Evolutionary conservation across 139 green algal species (phyloP).

Genomic region (Desmodesmus armatus): DNA sequence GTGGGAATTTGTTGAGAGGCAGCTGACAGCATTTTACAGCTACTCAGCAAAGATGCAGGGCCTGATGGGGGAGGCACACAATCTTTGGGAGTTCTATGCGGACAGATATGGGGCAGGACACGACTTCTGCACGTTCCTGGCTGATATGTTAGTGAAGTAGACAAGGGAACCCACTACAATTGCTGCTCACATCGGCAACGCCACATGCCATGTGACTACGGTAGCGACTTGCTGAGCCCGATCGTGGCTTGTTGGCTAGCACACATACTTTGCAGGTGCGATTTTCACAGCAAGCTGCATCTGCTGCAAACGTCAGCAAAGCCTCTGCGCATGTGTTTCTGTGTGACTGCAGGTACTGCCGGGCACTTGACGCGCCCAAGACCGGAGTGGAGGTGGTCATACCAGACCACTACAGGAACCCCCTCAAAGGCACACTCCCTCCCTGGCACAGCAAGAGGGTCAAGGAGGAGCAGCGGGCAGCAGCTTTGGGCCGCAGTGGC

Average conservation of each 20-base stretch:
- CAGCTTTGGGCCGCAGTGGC: not conserved
- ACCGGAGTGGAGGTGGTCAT: not conserved
- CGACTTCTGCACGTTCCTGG: not conserved
- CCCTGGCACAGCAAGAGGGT: conserved; percentile 15
- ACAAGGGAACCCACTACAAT: no score
- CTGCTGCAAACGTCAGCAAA: no score
- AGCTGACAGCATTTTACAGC: conserved; percentile 7
- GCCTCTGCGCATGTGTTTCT: not conserved
- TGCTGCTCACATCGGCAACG: no score
- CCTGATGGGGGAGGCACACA: conserved; percentile 19
- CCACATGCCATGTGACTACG: no score
- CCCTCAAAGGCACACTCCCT: not conserved
- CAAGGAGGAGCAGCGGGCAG: not conserved
- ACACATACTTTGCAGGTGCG: no score
- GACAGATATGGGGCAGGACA: not conserved
- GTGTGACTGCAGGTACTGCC: conserved; percentile 25
- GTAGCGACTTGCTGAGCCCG: no score
- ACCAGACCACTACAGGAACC: not conserved
- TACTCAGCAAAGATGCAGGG: not conserved
- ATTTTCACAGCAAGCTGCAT: no score
- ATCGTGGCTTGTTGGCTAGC: no score
- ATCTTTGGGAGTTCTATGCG: conserved; percentile 8
- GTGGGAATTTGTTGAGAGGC: not conserved
- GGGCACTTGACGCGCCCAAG: conserved; percentile 17
- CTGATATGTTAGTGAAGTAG: not conserved